Evolutionary conservation across 805 yeast species (phyloP).

Genomic region (Grigorovia humatica): DNA sequence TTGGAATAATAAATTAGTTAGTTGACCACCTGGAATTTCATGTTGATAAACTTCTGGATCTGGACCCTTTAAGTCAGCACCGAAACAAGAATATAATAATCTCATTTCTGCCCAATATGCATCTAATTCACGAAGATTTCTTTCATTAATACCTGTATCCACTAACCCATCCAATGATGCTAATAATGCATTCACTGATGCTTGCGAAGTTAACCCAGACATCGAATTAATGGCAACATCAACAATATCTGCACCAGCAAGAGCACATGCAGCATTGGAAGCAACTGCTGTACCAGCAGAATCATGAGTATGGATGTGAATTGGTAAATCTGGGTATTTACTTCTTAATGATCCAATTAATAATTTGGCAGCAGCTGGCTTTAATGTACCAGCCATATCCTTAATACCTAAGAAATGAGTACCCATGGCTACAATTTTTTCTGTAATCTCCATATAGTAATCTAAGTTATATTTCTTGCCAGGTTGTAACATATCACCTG

Average conservation of each 20-base stretch:
- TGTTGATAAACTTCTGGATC: conserved; percentile 98
- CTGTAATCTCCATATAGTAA: conserved; percentile 76
- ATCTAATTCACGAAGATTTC: conserved; percentile 72
- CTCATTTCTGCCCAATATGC: conserved; percentile 99
- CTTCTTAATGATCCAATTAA: conserved; percentile 75
- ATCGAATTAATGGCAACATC: conserved; percentile 95
- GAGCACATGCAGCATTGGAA: conserved; percentile 87
- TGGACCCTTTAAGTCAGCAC: conserved; percentile 97
- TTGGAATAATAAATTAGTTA: conserved; percentile 95
- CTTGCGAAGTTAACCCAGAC: conserved; percentile 98
- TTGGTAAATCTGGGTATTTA: conserved; percentile 86
- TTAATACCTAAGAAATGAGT: conserved; percentile 95
- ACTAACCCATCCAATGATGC: conserved; percentile 86
- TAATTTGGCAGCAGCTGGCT: conserved; percentile 83
- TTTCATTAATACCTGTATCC: conserved; percentile 58
- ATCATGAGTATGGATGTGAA: conserved; percentile 98
- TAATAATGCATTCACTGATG: conserved; percentile 84
- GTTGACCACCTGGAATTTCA: conserved; percentile 99
- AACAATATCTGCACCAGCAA: conserved; percentile 96
- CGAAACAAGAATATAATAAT: conserved; percentile 90
- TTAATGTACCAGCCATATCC: conserved; percentile 99
- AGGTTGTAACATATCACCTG: conserved; percentile 95
- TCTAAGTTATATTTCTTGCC: conserved; percentile 93
- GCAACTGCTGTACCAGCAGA: conserved; percentile 99
- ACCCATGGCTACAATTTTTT: conserved; percentile 81